Base-by-base conservation (phyloP, 2,329 filamentous ascomycete genomes). In the Sporothrix inflata region DNA sequence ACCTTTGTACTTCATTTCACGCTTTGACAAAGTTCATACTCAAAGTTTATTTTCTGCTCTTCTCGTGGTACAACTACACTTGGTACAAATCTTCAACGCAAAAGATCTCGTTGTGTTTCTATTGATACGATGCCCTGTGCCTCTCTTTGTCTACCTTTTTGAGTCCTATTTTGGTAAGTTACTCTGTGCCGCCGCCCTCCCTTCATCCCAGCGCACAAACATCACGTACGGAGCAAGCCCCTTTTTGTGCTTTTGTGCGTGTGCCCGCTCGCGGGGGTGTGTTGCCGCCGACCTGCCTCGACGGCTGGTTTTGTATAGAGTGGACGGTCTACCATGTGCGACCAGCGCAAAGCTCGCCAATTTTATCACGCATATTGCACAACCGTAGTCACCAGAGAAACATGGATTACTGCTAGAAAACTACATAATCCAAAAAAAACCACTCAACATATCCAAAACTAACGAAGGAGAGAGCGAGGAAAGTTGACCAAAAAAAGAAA, bases 381-480 rank as follows among this genome's bases (percentile, higher is more conserved):
- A 34, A 14, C 8, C 40, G n/a, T n/a, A 21, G 34, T 8, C 38
- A 63, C 57, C 34, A 21, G 57, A 63, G 40, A 65, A 47, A 19
- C 11, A 7, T 45, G 61, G 47, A 65, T 65, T 61, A 42, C 57
- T 47, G 11, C 61, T 12, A 34, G 16, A 34, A 21, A 49, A 7
- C 45, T n/a, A 49, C 16, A 34, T 49, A 67, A 14, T 14, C 57
- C 34, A 63, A 49, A 49, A 67, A 45, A 6, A 30, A 9, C 11
- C 57, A 63, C 57, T 42, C 16, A 49, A 67, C 60, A 21, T 16
- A 45, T 42, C 34, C 57, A 61, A 61, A 21, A 61, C n/a, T 21
- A 9, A 14, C 9, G 12, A 65, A 34, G 63, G 45, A 49, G 42
- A 47, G 45, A 24, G 19, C 2, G 16, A 27, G 42, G 24, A 19